Evolutionary conservation across 2,329 filamentous ascomycete genomes (phyloP).

Genomic region (Alternaria ventricosa): DNA sequence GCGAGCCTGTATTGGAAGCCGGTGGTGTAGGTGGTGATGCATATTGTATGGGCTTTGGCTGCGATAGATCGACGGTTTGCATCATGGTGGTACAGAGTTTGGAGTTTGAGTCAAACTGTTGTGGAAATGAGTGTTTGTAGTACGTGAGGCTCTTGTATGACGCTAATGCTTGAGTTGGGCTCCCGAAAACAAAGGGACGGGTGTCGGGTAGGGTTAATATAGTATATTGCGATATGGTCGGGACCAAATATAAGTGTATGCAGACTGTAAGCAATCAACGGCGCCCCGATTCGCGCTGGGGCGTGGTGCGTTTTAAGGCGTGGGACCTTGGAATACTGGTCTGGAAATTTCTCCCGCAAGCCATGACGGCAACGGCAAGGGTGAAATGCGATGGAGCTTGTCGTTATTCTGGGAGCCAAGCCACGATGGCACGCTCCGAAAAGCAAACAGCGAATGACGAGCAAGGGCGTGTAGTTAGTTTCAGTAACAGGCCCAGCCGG

Average conservation of each 20-base stretch:
- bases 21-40: slow-evolving; percentile 38
- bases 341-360: slow-evolving; percentile 34
- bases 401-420: slow-evolving; percentile 36
- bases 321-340: slow-evolving; percentile 11
- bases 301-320: slow-evolving; percentile 30
- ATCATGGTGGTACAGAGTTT: slow-evolving; percentile 34
- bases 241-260: slow-evolving; percentile 21
- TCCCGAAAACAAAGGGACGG: slow-evolving; percentile 15
- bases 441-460: slow-evolving; percentile 31
- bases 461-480: slow-evolving; percentile 20
- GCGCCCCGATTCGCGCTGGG: slow-evolving; percentile 24
- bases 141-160: slow-evolving; percentile 5
- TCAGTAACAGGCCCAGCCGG: slow-evolving; percentile 18
- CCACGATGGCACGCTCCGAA: slow-evolving; percentile 29
- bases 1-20: slow-evolving; percentile 35
- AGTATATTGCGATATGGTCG: slow-evolving; percentile 35
- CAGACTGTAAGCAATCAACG: slow-evolving; percentile 34
- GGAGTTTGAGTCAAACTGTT: slow-evolving; percentile 4
- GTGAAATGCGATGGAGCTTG: slow-evolving; percentile 35
- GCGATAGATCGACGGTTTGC: slow-evolving; percentile 42
- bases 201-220: slow-evolving; percentile 25
- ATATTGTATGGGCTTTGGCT: slow-evolving; percentile 39
- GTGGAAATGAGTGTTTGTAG: not conserved
- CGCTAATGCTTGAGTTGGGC: slow-evolving; percentile 14
- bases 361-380: slow-evolving; percentile 39